Evolutionary conservation across 345 rosid species (phyloP).

Genomic region (Corymbia maculata): DNA sequence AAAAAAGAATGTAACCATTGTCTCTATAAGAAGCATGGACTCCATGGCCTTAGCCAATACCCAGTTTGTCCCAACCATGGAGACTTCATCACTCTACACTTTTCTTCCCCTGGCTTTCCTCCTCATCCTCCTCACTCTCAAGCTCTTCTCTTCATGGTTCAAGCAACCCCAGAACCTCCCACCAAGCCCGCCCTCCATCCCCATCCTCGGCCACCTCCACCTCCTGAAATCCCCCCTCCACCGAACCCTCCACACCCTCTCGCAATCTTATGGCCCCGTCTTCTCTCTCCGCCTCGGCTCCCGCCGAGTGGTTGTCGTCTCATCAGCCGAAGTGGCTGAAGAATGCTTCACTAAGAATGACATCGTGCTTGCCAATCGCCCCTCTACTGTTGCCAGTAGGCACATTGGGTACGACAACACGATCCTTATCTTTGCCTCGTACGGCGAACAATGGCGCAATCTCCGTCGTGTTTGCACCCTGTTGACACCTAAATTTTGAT

Average conservation of each 20-base stretch:
- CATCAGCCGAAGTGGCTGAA: not conserved
- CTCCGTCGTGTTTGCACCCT: slow-evolving; percentile 26
- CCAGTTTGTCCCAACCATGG: not conserved
- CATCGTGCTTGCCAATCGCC: slow-evolving; percentile 15
- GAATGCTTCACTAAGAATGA: slow-evolving; percentile 19
- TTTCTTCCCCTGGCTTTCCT: not conserved
- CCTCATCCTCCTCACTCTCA: not conserved
- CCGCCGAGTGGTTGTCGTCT: slow-evolving; percentile 2
- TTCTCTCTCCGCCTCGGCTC: slow-evolving; percentile 14
- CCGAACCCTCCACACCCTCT: slow-evolving; percentile 1
- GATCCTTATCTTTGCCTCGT: slow-evolving; percentile 8
- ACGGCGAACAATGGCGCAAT: slow-evolving; percentile 45
- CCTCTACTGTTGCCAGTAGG: not conserved
- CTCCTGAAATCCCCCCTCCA: not conserved
- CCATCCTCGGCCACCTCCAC: slow-evolving; percentile 13
- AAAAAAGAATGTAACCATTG: not conserved
- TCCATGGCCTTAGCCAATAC: too few relatives aligned
- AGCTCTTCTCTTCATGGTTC: not conserved
- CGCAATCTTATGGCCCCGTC: slow-evolving; percentile 4
- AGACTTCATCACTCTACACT: not conserved
- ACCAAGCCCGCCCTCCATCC: slow-evolving; percentile 2
- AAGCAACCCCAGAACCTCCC: not conserved
- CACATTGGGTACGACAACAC: slow-evolving; percentile 19
- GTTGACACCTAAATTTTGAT: too few relatives aligned
- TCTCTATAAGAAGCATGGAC: not conserved